Percentiles rank a stretch among this genome's conserved stretches.
phyloP scores from a whole-genome alignment of 2,329 filamentous ascomycete species.

The Aspergillus flavus region DNA sequence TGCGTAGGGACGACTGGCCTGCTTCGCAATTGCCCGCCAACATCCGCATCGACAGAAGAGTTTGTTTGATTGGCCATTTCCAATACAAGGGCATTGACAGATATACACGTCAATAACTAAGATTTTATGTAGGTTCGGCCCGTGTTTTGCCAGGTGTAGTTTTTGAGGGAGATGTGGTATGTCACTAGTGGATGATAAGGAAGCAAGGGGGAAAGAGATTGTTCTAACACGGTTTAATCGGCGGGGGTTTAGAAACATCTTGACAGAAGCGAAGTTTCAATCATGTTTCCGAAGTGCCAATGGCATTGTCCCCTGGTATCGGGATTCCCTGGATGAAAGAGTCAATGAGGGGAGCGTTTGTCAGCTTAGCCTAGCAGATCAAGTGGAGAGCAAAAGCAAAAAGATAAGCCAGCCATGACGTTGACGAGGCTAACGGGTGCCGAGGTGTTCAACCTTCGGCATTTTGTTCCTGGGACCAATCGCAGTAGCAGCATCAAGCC shows the following conservation, averaged over 20 bases:
- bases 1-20: slow-evolving; percentile 15
- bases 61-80: slow-evolving; percentile 39
- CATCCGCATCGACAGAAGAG: slow-evolving; percentile 35
- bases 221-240: neutral
- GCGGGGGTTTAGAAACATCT: neutral
- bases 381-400: neutral
- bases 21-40: slow-evolving; percentile 31
- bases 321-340: neutral
- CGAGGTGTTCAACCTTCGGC: neutral
- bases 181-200: neutral
- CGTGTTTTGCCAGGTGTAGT: neutral
- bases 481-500: neutral
- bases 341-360: neutral
- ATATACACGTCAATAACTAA: neutral
- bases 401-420: neutral
- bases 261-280: neutral
- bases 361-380: neutral
- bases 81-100: neutral
- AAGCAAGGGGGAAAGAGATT: neutral
- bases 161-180: neutral
- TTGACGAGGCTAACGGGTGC: neutral
- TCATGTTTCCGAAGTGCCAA: neutral
- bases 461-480: neutral
- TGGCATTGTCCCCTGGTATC: neutral
- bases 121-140: neutral